Conservation (phyloP, 2,329 filamentous ascomycete species). For the Ilyonectria destructans region DNA sequence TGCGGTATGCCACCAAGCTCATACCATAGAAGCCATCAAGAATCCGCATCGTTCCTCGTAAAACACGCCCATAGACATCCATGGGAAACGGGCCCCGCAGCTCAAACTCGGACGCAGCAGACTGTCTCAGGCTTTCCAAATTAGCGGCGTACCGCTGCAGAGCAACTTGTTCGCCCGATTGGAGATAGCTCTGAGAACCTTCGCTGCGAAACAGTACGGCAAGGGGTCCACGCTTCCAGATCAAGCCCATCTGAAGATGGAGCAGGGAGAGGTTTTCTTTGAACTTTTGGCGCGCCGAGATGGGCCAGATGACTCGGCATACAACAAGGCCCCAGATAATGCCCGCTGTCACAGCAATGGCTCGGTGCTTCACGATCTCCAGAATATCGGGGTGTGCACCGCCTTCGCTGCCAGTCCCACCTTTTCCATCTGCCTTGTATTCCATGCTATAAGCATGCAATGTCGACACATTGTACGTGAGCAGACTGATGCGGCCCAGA, state of each 20-base stretch:
- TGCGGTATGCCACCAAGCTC: slow-evolving; percentile 91
- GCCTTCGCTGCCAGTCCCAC: slow-evolving; percentile 88
- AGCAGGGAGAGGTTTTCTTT: slow-evolving; percentile 90
- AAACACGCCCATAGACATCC: slow-evolving; percentile 79
- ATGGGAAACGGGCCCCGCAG: slow-evolving; percentile 88
- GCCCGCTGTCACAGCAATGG: slow-evolving; percentile 89
- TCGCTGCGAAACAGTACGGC: slow-evolving; percentile 78
- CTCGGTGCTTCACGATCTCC: slow-evolving; percentile 89
- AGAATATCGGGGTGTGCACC: slow-evolving; percentile 86
- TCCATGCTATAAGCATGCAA: slow-evolving; percentile 94
- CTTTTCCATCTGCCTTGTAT: slow-evolving; percentile 75
- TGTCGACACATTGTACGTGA: slow-evolving; percentile 96
- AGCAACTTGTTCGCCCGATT: slow-evolving; percentile 34
- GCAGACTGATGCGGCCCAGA: slow-evolving; percentile 91
- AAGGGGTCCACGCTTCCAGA: slow-evolving; percentile 95
- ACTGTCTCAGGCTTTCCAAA: slow-evolving; percentile 79
- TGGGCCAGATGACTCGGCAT: slow-evolving; percentile 92
- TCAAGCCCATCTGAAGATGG: slow-evolving; percentile 93
- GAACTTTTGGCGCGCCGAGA: slow-evolving; percentile 89
- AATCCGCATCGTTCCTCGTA: slow-evolving; percentile 85
- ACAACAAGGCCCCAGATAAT: slow-evolving; percentile 94
- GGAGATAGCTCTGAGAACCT: slow-evolving; percentile 78
- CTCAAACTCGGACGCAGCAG: slow-evolving; percentile 88
- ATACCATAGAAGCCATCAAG: slow-evolving; percentile 96
- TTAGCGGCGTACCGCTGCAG: slow-evolving; percentile 65